These are phyloP conservation scores for Auricularia sp. DNA, from an alignment of 768 basidiomycete genomes.

Conservation along the genomic window DNA sequence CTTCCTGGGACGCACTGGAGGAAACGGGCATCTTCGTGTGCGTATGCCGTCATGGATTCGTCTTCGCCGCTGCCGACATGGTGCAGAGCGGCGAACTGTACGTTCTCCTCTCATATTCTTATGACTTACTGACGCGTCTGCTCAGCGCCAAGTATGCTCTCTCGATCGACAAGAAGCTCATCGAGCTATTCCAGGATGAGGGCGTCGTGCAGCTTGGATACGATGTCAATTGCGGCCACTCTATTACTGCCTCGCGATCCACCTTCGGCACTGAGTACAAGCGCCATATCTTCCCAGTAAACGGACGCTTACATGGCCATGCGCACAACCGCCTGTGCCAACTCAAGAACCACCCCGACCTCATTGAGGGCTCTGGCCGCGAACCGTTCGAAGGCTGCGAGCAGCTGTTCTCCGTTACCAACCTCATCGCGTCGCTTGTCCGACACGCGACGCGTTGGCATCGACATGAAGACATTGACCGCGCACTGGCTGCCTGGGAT, in stretches of 20 bases:
- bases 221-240: not conserved
- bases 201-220: not conserved
- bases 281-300: not conserved
- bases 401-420: slow-evolving; percentile 1
- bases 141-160: slow-evolving; percentile 1
- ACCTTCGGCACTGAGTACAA: not conserved
- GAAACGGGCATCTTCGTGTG: not conserved
- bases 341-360: not conserved
- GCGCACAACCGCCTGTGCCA: slow-evolving; percentile 3
- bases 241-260: not conserved
- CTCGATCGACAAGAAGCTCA: not conserved
- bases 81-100: slow-evolving; percentile 3
- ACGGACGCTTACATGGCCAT: not conserved
- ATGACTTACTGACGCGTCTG: not conserved
- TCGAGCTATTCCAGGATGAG: not conserved
- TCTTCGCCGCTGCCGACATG: slow-evolving; percentile 1
- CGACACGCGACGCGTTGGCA: slow-evolving; percentile 19
- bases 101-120: not conserved
- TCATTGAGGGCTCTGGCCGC: not conserved
- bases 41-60: not conserved
- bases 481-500: slow-evolving; percentile 14
- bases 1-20: not conserved
- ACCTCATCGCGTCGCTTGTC: not conserved
- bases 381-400: not conserved
- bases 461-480: slow-evolving; percentile 18